Evolutionary conservation across 1,284 basidiomycete genomes (phyloP).

Genomic region (Cryptococcus neoformans): DNA sequence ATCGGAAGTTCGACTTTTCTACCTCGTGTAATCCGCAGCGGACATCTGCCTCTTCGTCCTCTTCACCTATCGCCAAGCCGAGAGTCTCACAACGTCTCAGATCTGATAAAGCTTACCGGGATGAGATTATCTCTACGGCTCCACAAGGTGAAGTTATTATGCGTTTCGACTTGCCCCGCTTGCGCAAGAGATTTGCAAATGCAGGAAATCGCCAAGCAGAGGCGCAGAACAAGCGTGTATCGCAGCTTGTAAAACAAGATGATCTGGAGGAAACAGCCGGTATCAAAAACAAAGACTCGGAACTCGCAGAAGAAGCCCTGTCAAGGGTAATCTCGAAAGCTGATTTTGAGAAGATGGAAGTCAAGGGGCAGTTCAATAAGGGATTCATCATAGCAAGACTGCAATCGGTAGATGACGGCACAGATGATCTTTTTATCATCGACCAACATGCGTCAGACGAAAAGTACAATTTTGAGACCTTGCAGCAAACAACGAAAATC

Average conservation of each 20-base stretch:
- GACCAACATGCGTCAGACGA: slow-evolving; percentile 69
- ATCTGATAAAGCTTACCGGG: slow-evolving; percentile 1
- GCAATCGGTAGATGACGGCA: slow-evolving; percentile 38
- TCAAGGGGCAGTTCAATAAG: slow-evolving; percentile 93
- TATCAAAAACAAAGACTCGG: slow-evolving; percentile 59
- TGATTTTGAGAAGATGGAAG: slow-evolving; percentile 81
- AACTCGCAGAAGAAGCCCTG: slow-evolving; percentile 66
- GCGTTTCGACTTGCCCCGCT: slow-evolving; percentile 32
- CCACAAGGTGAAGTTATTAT: slow-evolving; percentile 36
- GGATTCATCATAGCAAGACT: slow-evolving; percentile 90
- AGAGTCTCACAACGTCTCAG: not conserved
- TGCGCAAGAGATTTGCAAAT: slow-evolving; percentile 23
- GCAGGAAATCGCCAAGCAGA: not conserved
- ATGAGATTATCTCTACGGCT: slow-evolving; percentile 34
- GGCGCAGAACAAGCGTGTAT: slow-evolving; percentile 18
- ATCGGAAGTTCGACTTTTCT: too few species aligned
- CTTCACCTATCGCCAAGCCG: not conserved
- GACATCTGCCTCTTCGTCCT: too few species aligned
- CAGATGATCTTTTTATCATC: slow-evolving; percentile 91
- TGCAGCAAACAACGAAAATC: slow-evolving; percentile 84
- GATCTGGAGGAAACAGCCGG: slow-evolving; percentile 53
- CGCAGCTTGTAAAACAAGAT: slow-evolving; percentile 18
- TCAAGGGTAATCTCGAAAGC: slow-evolving; percentile 81
- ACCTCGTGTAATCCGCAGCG: too few species aligned
- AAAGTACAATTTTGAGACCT: slow-evolving; percentile 95